Evolutionary conservation across 2,329 filamentous ascomycete genomes (phyloP).

Genomic region (Tympanopsis confertula): DNA sequence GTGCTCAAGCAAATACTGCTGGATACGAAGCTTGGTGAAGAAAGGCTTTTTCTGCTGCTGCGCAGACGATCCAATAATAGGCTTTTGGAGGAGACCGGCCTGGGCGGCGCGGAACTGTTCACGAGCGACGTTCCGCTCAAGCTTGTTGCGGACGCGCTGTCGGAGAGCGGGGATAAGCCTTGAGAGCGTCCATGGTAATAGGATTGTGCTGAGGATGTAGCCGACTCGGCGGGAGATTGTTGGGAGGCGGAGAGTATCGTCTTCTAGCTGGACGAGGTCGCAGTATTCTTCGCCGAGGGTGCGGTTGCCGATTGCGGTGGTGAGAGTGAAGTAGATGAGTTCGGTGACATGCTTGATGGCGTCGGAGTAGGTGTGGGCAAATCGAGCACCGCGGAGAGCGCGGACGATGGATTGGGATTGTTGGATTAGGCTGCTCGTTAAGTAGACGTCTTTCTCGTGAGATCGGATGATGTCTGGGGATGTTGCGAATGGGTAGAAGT

Average conservation of each 20-base stretch:
- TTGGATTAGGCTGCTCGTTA: background rate
- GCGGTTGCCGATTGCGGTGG: background rate
- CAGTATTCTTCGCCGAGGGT: slow-evolving; percentile 1
- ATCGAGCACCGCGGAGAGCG: background rate
- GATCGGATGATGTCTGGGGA: slow-evolving; percentile 1
- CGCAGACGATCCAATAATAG: too few species aligned
- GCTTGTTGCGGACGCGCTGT: background rate
- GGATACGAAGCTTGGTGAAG: background rate
- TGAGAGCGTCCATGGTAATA: background rate
- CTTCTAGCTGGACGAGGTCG: background rate
- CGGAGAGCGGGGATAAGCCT: background rate
- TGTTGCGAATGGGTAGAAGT: slow-evolving; percentile 1
- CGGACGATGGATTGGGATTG: background rate
- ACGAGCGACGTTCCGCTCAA: background rate
- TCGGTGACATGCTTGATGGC: background rate
- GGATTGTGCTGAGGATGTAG: background rate
- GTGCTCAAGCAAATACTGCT: background rate
- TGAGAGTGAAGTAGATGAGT: background rate
- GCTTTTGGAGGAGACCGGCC: too few species aligned
- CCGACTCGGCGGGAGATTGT: background rate
- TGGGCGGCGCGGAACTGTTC: background rate
- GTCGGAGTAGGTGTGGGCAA: background rate
- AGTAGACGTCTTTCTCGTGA: background rate
- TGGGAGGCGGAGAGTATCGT: background rate
- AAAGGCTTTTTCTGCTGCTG: background rate